phyloP scores from a whole-genome alignment of 257 asterid genomes.

The Gardenia jasminoides region DNA sequence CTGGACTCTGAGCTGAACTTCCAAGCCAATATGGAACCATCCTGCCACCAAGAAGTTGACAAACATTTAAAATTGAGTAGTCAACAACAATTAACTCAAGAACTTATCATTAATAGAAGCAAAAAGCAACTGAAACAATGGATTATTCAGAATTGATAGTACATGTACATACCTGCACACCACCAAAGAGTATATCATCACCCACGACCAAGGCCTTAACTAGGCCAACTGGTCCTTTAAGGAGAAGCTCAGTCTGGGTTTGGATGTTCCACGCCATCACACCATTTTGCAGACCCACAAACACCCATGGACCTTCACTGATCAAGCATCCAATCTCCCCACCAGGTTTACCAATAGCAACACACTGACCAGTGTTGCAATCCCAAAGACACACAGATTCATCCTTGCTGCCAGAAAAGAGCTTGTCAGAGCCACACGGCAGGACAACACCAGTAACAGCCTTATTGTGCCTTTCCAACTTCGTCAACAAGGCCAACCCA shows the following conservation, averaged over 20 bases:
- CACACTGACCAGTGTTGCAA: slow-evolving; percentile 25
- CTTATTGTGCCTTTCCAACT: slow-evolving; percentile 53
- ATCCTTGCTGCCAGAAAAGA: not conserved
- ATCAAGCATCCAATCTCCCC: slow-evolving; percentile 45
- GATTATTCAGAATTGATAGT: no score
- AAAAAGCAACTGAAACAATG: no score
- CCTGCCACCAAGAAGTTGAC: slow-evolving; percentile 35
- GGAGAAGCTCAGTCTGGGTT: slow-evolving; percentile 28
- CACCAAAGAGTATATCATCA: slow-evolving; percentile 50
- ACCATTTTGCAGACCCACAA: slow-evolving; percentile 45
- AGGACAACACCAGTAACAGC: slow-evolving; percentile 11
- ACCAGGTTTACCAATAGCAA: slow-evolving; percentile 19
- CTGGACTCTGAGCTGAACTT: slow-evolving; percentile 28
- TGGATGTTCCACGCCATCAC: slow-evolving; percentile 59
- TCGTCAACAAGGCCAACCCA: slow-evolving; percentile 41
- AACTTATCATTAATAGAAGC: no score
- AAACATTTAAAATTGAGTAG: no score
- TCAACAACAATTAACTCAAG: no score
- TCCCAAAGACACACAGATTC: not conserved
- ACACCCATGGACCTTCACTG: slow-evolving; percentile 58
- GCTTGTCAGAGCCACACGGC: not conserved
- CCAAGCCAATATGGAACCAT: slow-evolving; percentile 57
- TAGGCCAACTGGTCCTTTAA: slow-evolving; percentile 41
- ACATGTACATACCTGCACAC: slow-evolving; percentile 44
- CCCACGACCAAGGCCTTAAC: slow-evolving; percentile 40